Conservation (phyloP, 2,329 filamentous ascomycete genomes). For the Ophiocordyceps camponoti-leonardi region DNA sequence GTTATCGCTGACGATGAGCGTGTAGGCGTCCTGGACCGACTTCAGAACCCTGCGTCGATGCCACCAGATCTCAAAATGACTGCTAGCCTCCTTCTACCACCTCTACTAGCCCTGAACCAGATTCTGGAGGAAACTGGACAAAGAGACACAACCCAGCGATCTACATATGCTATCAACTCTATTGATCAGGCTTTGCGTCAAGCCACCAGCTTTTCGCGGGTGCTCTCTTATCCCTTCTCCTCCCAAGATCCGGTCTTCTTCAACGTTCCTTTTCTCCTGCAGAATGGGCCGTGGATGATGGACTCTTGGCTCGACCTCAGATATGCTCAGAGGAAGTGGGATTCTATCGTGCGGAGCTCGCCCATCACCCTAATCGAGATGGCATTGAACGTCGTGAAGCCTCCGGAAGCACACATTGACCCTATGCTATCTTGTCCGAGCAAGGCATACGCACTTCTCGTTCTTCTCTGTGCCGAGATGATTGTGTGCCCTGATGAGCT, state of each 20-base stretch:
- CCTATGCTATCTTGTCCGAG: constrained; percentile 9
- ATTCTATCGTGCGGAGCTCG: constrained; percentile 11
- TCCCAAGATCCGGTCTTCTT: constrained; percentile 15
- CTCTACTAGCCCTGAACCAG: constrained; percentile 17
- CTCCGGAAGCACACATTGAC: constrained; percentile 5
- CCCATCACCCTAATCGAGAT: constrained; percentile 19
- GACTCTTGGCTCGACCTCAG: constrained; percentile 28
- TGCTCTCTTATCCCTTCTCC: constrained; percentile 23
- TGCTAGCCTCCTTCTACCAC: constrained; percentile 19
- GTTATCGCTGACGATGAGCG: constrained; percentile 2
- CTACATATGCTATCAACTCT: constrained; percentile 21
- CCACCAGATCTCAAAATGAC: constrained; percentile 11
- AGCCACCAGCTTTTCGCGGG: constrained; percentile 22
- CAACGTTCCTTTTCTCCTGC: constrained; percentile 17
- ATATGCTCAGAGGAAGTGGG: constrained; percentile 20
- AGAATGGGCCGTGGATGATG: constrained; percentile 29
- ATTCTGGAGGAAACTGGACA: constrained; percentile 12
- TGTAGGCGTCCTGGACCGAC: constrained; percentile 15
- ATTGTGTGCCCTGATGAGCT: constrained; percentile 15
- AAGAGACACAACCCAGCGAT: constrained; percentile 8
- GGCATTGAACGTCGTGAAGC: constrained; percentile 16
- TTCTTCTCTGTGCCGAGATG: constrained; percentile 24
- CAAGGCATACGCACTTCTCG: constrained; percentile 21
- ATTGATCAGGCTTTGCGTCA: constrained; percentile 29
- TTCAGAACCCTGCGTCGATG: constrained; percentile 14